Percentiles rank a stretch among this genome's conserved stretches.
These are phyloP conservation scores for Populus davidiana DNA, from an alignment of 345 rosid species.

Conservation along the genomic window DNA sequence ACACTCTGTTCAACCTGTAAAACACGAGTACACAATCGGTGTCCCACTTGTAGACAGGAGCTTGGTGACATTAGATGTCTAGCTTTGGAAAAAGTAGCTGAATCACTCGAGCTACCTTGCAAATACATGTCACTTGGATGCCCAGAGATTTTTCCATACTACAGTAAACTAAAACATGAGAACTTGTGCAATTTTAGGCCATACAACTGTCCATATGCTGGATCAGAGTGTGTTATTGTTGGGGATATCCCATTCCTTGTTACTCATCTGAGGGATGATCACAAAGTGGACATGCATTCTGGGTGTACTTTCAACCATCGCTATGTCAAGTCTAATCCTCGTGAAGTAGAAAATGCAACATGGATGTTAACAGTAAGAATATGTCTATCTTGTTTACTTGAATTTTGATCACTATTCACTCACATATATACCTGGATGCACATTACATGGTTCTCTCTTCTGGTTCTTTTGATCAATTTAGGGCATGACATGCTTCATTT, in stretches of 20 bases:
- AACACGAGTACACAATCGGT: slow-evolving; percentile 79
- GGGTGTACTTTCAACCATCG: slow-evolving; percentile 97
- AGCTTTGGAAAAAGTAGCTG: slow-evolving; percentile 91
- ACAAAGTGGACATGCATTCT: slow-evolving; percentile 96
- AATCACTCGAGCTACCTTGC: slow-evolving; percentile 91
- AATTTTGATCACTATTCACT: neutral
- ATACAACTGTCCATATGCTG: slow-evolving; percentile 88
- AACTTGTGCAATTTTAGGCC: slow-evolving; percentile 82
- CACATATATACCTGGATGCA: neutral
- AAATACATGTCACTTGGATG: slow-evolving; percentile 73
- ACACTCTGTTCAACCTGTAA: slow-evolving; percentile 94
- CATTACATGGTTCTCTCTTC: neutral
- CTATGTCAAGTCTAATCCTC: slow-evolving; percentile 94
- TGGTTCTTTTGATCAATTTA: neutral
- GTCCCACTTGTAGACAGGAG: slow-evolving; percentile 97
- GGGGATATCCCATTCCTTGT: slow-evolving; percentile 90
- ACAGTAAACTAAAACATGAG: slow-evolving; percentile 93
- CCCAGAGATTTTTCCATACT: slow-evolving; percentile 90
- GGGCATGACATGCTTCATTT: neutral
- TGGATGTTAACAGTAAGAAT: slow-evolving; percentile 94
- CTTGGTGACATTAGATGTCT: slow-evolving; percentile 96
- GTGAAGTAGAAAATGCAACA: slow-evolving; percentile 95
- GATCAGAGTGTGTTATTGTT: slow-evolving; percentile 75
- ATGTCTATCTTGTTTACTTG: neutral
- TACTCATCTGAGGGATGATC: slow-evolving; percentile 87